These are phyloP conservation scores for Gossypium aridum DNA, from an alignment of 441 rosid genomes.

Conservation along the genomic window DNA sequence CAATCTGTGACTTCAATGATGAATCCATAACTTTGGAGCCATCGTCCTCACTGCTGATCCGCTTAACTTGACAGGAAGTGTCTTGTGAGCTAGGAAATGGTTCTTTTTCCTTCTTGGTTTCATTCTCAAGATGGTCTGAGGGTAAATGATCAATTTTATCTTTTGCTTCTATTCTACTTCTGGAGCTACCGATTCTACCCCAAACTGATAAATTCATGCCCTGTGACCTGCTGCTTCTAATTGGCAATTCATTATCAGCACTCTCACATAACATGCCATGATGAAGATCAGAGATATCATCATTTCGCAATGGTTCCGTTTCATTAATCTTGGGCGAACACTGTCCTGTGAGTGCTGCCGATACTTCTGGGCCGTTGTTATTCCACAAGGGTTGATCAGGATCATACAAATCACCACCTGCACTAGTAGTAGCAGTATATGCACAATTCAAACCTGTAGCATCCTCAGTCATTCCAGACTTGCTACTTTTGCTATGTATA, in stretches of 20 bases:
- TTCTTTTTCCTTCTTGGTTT: conserved; percentile 40
- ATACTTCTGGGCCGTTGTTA: conserved; percentile 61
- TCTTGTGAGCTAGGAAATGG: conserved; percentile 29
- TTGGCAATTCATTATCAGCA: conserved; percentile 36
- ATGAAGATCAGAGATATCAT: conserved; percentile 39
- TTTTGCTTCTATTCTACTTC: conserved; percentile 44
- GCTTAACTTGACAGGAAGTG: conserved; percentile 43
- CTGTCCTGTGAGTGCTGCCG: conserved; percentile 41
- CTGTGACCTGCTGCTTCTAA: conserved; percentile 34
- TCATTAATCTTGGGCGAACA: conserved; percentile 57
- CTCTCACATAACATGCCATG: conserved; percentile 26
- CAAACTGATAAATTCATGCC: conserved; percentile 50
- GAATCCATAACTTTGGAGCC: conserved; percentile 41
- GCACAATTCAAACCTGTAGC: conserved; percentile 50
- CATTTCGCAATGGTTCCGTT: conserved; percentile 39
- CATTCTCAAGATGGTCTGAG: conserved; percentile 43
- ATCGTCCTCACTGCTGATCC: conserved; percentile 34
- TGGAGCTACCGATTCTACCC: conserved; percentile 64
- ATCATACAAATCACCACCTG: conserved; percentile 81
- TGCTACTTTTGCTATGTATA: conserved; percentile 47
- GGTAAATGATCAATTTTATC: conserved; percentile 41
- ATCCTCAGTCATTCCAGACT: conserved; percentile 56
- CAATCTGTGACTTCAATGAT: conserved; percentile 34
- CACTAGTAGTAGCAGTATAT: conserved; percentile 39
- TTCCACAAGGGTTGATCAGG: conserved; percentile 99